A percentile compares a stretch with the other conserved stretches of the same genome.
These are phyloP conservation scores for Nicotiana obtusifolia DNA, from an alignment of 257 asterid species.

Conservation along the genomic window DNA sequence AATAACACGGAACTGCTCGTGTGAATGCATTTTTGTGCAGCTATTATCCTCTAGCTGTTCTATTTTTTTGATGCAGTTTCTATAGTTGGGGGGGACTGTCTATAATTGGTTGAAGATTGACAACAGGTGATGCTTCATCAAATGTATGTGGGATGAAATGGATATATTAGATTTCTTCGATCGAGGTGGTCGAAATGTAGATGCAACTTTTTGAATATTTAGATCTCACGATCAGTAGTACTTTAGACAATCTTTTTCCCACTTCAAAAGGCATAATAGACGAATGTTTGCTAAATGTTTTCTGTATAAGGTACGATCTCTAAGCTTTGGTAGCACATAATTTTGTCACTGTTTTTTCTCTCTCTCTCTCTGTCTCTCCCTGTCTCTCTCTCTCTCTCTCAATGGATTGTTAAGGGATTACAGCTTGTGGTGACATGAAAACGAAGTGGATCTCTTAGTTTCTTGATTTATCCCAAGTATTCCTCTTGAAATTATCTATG, in stretches of 20 bases:
- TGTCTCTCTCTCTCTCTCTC: too few relatives aligned
- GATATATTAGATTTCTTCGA: background rate
- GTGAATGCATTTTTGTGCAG: conserved; percentile 11
- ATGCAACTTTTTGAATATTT: background rate
- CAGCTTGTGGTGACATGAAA: background rate
- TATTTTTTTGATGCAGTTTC: background rate
- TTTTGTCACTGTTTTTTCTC: background rate
- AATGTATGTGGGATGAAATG: background rate
- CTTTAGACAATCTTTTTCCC: background rate
- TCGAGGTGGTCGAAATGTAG: background rate
- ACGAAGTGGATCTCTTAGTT: too few relatives aligned
- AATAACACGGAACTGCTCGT: background rate
- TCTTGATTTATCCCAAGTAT: background rate
- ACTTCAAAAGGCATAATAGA: background rate
- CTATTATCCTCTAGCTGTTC: background rate
- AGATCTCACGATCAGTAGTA: background rate
- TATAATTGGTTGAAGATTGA: background rate
- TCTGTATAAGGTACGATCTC: background rate
- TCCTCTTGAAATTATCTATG: background rate
- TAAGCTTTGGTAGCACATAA: background rate
- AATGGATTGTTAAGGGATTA: background rate
- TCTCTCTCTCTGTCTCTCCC: background rate
- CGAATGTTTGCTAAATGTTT: background rate
- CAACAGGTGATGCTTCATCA: background rate
- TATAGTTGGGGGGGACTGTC: background rate